A percentile compares a stretch with the other conserved stretches of the same genome.
Conservation (phyloP, 2,329 filamentous ascomycete genomes). For the Calonectria pseudoturangicola region DNA sequence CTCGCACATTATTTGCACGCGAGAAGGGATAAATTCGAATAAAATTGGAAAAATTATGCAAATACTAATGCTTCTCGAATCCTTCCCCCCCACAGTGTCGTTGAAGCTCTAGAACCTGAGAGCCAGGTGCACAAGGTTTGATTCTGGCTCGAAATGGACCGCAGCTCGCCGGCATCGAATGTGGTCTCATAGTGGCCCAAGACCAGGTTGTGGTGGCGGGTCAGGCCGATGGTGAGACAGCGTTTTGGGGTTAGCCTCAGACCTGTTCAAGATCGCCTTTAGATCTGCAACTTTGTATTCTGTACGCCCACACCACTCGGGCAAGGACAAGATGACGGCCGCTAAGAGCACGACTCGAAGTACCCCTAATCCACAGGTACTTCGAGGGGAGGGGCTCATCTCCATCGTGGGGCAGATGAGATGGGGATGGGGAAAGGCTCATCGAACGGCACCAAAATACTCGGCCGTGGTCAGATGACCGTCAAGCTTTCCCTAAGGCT, state of each 20-base stretch:
- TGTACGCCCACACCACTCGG: constrained; percentile 32
- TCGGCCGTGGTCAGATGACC: constrained; percentile 43
- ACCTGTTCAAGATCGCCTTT: constrained; percentile 45
- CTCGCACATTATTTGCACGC: not conserved
- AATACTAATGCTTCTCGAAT: not conserved
- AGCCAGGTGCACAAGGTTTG: constrained; percentile 2
- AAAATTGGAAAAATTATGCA: not conserved
- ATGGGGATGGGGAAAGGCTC: constrained; percentile 33
- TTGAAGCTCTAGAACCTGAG: not conserved
- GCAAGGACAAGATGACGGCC: constrained; percentile 25
- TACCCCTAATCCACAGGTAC: constrained; percentile 41
- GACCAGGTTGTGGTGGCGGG: constrained; percentile 37
- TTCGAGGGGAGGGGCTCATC: constrained; percentile 22
- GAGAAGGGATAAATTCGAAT: not conserved
- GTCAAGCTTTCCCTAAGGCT: constrained; percentile 41
- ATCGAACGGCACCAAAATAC: constrained; percentile 30
- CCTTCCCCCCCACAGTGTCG: not conserved
- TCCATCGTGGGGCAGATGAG: constrained; percentile 37
- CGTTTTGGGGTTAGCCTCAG: constrained; percentile 42
- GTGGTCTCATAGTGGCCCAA: constrained; percentile 30
- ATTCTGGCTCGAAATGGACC: constrained; percentile 4
- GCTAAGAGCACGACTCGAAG: constrained; percentile 26
- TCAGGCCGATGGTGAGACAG: constrained; percentile 45
- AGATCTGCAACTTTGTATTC: constrained; percentile 40
- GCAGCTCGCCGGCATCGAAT: not conserved